Evolutionary conservation across 2,329 filamentous ascomycete species (phyloP).

Genomic region (Neoscytalidium dimidiatum): DNA sequence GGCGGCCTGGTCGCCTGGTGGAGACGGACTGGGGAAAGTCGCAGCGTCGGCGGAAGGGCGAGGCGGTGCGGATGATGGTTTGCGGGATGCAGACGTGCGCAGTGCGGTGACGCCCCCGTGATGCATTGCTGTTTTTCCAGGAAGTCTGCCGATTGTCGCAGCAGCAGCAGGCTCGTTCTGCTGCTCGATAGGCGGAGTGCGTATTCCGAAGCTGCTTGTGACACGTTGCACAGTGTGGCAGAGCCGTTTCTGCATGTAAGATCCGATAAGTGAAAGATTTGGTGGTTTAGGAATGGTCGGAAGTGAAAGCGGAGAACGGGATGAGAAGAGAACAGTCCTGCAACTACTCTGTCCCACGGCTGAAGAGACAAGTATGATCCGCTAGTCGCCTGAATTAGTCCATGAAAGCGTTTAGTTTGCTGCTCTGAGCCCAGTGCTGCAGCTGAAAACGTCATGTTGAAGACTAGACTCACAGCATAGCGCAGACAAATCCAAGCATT

Average conservation of each 20-base stretch:
- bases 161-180: neutral
- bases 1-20: too few species aligned
- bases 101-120: neutral
- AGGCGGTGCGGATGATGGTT: constrained; percentile 11
- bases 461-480: neutral
- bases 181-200: neutral
- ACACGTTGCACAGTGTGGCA: neutral
- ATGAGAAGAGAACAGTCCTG: neutral
- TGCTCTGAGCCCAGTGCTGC: too few species aligned
- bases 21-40: too few species aligned
- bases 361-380: too few species aligned
- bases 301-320: neutral
- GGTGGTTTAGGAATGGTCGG: neutral
- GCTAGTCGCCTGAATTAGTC: too few species aligned
- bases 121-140: neutral
- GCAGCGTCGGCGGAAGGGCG: neutral
- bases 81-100: neutral
- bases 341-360: neutral
- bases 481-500: neutral
- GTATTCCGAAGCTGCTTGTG: neutral
- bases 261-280: neutral
- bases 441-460: too few species aligned
- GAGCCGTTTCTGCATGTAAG: neutral
- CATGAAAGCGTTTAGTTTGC: too few species aligned
- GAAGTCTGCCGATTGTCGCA: neutral